Conservation (phyloP, 768 basidiomycete species). For the Inosperma sp. region DNA sequence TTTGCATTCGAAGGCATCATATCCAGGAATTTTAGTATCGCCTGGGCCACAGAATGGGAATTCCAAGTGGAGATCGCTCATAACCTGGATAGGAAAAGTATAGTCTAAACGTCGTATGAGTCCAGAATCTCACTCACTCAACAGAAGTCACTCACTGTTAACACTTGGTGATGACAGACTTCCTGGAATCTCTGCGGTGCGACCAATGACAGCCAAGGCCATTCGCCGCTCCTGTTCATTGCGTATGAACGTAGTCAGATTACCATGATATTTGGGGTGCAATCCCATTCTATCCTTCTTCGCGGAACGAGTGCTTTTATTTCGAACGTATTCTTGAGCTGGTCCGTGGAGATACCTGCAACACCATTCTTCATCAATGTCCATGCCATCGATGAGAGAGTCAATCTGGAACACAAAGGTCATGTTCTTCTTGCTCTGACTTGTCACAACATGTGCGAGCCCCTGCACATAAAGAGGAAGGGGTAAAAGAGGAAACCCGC, state of each 20-base stretch:
- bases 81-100: constrained; percentile 1
- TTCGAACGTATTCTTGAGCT: background rate
- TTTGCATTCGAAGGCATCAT: constrained; percentile 3
- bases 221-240: background rate
- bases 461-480: constrained; percentile 1
- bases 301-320: background rate
- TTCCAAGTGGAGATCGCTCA: constrained; percentile 5
- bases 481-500: background rate
- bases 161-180: background rate
- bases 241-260: background rate
- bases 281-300: background rate
- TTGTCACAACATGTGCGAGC: background rate
- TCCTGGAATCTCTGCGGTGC: background rate
- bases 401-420: background rate
- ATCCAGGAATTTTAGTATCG: background rate
- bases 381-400: background rate
- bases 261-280: background rate
- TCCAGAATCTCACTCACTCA: background rate
- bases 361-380: constrained; percentile 1
- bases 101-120: background rate
- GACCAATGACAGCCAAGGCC: background rate
- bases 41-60: background rate
- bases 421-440: background rate
- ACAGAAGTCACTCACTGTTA: background rate
- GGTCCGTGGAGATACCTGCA: background rate